Conservation (phyloP, 179 eudicot genomes). For the Silene noctiflora region DNA sequence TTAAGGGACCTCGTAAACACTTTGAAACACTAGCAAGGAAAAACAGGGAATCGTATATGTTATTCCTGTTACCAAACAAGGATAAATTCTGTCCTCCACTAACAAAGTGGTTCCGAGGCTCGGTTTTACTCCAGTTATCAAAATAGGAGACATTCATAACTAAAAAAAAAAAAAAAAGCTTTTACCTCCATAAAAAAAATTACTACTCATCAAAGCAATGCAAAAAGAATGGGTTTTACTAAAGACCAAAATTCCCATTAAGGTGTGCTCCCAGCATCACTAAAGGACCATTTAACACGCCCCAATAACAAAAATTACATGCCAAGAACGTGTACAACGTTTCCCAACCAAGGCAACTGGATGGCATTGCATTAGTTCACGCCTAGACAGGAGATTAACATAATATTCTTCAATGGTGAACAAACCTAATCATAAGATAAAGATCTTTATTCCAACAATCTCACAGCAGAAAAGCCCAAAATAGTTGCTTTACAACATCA, state of each 20-base stretch:
- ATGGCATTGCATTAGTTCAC: not conserved
- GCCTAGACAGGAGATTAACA: not conserved
- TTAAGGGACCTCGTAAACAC: conserved; percentile 8
- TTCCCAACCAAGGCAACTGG: not conserved
- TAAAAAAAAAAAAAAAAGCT: conserved; percentile 32
- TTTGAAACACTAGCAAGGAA: conserved; percentile 25
- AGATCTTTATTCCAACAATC: no score
- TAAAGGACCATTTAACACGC: no score
- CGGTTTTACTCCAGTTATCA: conserved; percentile 10
- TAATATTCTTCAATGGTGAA: not conserved
- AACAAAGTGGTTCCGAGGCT: conserved; percentile 38
- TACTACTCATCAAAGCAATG: no score
- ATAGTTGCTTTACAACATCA: no score
- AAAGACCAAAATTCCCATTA: conserved; percentile 25
- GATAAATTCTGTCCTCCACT: conserved; percentile 10
- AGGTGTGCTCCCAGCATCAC: no score
- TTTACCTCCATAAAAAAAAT: no score
- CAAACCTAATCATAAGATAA: not conserved
- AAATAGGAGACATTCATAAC: conserved; percentile 41
- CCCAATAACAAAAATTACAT: not conserved
- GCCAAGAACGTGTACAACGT: no score
- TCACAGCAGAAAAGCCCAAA: no score
- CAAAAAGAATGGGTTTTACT: conserved; percentile 27
- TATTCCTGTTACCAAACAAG: conserved; percentile 16
- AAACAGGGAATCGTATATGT: conserved; percentile 17